phyloP scores from a whole-genome alignment of 1,139 yeast genomes.

The Wickerhamomyces sp. region DNA sequence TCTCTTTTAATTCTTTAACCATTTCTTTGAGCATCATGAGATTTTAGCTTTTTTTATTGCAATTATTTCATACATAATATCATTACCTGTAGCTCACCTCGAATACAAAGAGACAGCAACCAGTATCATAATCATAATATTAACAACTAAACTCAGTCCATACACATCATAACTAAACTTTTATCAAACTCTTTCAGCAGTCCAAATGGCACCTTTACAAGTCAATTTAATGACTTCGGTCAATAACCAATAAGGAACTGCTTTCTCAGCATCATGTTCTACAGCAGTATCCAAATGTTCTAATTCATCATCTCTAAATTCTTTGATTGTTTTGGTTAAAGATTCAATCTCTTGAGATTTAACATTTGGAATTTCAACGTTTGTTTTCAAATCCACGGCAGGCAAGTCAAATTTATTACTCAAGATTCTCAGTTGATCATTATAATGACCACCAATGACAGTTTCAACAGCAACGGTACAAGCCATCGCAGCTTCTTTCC shows the following conservation, averaged over 20 bases:
- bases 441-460: constrained; percentile 94
- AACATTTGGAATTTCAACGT: constrained; percentile 28
- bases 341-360: constrained; percentile 49
- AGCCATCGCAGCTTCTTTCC: constrained; percentile 98
- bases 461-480: constrained; percentile 99
- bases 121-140: too few species aligned
- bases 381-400: constrained; percentile 38
- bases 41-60: too few species aligned
- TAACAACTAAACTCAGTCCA: too few species aligned
- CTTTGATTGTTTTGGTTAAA: constrained; percentile 59
- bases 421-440: constrained; percentile 77
- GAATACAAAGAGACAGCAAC: too few species aligned
- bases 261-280: constrained; percentile 84
- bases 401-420: constrained; percentile 53
- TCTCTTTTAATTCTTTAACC: too few species aligned
- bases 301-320: constrained; percentile 89
- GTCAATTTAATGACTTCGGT: constrained; percentile 84
- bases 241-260: constrained; percentile 83
- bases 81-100: too few species aligned
- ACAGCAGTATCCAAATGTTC: constrained; percentile 95
- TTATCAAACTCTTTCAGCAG: constrained; percentile 72
- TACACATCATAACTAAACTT: too few species aligned
- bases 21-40: too few species aligned
- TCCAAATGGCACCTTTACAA: constrained; percentile 84
- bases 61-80: too few species aligned